Conservation (phyloP, 306 rosid species). For the Mimosa bimucronata region DNA sequence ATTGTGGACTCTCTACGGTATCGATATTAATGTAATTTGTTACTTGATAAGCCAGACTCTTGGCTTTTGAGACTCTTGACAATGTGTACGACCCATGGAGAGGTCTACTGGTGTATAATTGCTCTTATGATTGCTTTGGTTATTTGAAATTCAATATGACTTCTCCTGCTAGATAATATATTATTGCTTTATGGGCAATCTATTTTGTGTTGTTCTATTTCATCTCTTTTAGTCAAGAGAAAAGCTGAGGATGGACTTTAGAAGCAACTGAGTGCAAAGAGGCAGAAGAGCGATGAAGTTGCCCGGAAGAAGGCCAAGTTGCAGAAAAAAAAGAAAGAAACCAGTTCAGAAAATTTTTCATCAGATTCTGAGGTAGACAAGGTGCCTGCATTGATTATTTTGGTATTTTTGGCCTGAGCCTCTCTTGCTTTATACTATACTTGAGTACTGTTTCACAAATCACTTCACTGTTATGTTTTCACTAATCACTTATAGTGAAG, state of each 20-base stretch:
- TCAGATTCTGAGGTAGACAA: constrained; percentile 63
- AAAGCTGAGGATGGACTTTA: constrained; percentile 55
- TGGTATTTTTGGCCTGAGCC: not conserved
- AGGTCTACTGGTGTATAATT: not conserved
- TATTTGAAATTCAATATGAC: not conserved
- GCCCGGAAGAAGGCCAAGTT: constrained; percentile 50
- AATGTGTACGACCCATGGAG: not conserved
- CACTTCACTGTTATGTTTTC: too few relatives aligned
- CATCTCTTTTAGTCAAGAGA: constrained; percentile 57
- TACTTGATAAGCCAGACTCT: not conserved
- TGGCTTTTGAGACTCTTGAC: not conserved
- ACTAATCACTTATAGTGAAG: too few relatives aligned
- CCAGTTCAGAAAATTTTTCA: constrained; percentile 61
- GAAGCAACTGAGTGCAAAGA: constrained; percentile 65
- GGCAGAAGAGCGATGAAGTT: constrained; percentile 68
- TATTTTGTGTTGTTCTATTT: not conserved
- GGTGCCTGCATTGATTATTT: constrained; percentile 37
- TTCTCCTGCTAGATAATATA: not conserved
- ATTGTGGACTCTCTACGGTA: not conserved
- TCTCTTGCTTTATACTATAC: not conserved
- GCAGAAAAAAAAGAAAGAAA: constrained; percentile 56
- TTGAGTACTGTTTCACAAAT: too few relatives aligned
- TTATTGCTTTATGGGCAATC: not conserved
- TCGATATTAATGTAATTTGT: not conserved
- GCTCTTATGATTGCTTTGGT: not conserved